Evolutionary conservation across 2,329 filamentous ascomycete genomes (phyloP), one percentile per base, ranked within the genome.

Genomic region (Tolypocladium tundrense): DNA sequence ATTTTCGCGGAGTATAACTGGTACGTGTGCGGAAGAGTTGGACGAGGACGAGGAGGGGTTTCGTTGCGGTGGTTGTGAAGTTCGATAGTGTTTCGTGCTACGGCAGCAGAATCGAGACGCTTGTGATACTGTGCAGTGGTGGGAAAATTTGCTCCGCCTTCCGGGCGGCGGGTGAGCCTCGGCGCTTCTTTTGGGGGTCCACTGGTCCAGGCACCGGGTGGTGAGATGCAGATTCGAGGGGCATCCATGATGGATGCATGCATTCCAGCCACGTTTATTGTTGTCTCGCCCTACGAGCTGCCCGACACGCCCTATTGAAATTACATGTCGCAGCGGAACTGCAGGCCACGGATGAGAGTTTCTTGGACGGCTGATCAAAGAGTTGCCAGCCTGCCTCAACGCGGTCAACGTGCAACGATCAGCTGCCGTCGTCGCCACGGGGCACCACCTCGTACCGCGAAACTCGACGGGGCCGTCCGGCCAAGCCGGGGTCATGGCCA

Each of bases 1-100:
- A 72, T 72, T 53, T 55, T 62, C 10, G 40, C 51, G 55, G 40
- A 43, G 45, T 52, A 37, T 52, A 21, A 14, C 19, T 52, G 31
- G 33, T 31, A 11, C 27, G 45, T 33, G 16, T 16, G 45, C 7
- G 27, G 45, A 2, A 19, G 27, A 50, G 27, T 31, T 33, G 27
- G 31, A 50, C 16, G 16, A 48, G 42, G 24, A 45, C 42, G 21
- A 27, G 13, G 19, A 35, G 48, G 48, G 48, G 8, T 51, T 27
- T 19, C 4, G 27, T 31, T 6, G 27, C 16, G 14, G 48, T 52
- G 19, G 19, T 40, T 37, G 48, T 37, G 14, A 21, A 52, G 31
- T 35, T 1, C 4, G 27, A 33, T 33, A 33, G 1, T 31, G 6
- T 6, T 31, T 33, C 31, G 31, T 31, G 19, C 41, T 14, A 31